Percentiles rank a stretch among this genome's conserved stretches.
Conservation (phyloP, 2,329 filamentous ascomycete species). For the Botryotinia narcissicola region DNA sequence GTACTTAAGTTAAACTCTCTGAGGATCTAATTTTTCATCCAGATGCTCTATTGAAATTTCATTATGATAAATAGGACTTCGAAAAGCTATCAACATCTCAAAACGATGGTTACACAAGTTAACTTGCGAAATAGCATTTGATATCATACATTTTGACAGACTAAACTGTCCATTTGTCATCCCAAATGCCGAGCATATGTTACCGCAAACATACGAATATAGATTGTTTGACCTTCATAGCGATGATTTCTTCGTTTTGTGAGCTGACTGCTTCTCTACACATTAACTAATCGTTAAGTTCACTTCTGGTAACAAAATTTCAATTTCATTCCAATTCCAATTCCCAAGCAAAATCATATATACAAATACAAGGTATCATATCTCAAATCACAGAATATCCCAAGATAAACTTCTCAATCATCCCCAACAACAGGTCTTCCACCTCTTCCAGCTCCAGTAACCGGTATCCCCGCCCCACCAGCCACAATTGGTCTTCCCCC, state of each 20-base stretch:
- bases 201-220: background rate
- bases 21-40: background rate
- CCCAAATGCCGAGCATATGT: background rate
- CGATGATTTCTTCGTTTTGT: background rate
- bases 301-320: background rate
- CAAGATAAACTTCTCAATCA: background rate
- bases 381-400: background rate
- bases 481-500: background rate
- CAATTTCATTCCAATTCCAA: background rate
- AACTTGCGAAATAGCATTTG: too few species aligned
- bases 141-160: background rate
- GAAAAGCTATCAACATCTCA: background rate
- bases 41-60: background rate
- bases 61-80: background rate
- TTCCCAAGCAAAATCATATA: background rate
- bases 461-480: background rate
- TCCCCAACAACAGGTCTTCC: background rate
- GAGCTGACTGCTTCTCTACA: background rate
- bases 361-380: background rate
- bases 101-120: background rate
- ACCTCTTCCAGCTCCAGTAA: background rate
- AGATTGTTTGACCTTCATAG: background rate
- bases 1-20: background rate
- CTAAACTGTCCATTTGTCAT: background rate
- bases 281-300: background rate